Evolutionary conservation across 306 rosid genomes (phyloP), one percentile per base, ranked within the genome.

Genomic region (Quercus agrifolia): DNA sequence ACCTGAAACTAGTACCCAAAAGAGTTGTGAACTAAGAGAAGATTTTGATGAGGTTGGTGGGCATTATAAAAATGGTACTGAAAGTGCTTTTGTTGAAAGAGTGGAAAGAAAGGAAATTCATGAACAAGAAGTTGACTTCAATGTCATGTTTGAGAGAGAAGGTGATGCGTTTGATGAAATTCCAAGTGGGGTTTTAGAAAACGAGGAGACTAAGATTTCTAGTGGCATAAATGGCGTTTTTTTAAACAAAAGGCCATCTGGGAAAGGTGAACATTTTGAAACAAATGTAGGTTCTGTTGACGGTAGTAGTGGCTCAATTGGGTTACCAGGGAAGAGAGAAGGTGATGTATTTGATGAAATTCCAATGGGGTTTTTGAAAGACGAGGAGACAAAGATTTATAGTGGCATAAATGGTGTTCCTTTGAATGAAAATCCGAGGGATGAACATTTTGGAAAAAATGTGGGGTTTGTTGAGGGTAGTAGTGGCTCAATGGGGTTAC

Each of bases 241-340:
- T 77, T 46, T 41, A 46, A 49, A 72, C 30, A 77, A 66, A 75
- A 79, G 38, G 25, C 11, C 71, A 41, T 56, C 73, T 25, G 12
- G 51, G 74, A 57, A 58, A 13, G 70, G 74, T 30, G 70, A 55
- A 44, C 58, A 71, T 56, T 67, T 54, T 31, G 51, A 17, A 20
- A 28, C 35, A 54, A 75, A 67, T 28, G 75, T 44, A 33, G 33
- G 25, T 62, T 77, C 68, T 28, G 72, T 56, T 23, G 35, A 57
- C 67, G 83, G 30, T 13, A 61, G 31, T 46, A 19, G 59, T 59
- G 82, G 54, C 69, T 69, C 83, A 8, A 44, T 19, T 71, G 80
- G 63, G 58, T 80, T 77, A 57, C 83, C 80, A 31, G 80, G 73
- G 74, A 72, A 71, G 62, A 81, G 83, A 74, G 86, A 64, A 64